A percentile compares a stretch with the other conserved stretches of the same genome.
phyloP scores from a whole-genome alignment of 495 filamentous ascomycete genomes.

The Neurospora discreta region DNA sequence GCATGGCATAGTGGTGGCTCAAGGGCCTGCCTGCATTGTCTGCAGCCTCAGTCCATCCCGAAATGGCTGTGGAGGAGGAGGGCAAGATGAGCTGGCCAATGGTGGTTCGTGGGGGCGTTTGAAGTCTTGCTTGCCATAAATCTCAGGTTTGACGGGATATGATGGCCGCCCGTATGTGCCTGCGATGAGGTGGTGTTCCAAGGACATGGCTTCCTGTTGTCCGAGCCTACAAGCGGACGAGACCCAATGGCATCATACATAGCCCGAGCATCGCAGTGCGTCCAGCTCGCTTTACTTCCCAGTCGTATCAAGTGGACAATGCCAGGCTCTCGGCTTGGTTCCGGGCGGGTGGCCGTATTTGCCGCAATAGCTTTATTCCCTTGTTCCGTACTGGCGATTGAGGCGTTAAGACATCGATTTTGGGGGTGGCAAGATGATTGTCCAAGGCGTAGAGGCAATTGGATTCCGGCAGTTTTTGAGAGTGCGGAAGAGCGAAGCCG shows the following conservation, averaged over 20 bases:
- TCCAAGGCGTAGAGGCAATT: background rate
- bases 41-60: background rate
- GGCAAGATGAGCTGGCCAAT: slow-evolving; percentile 11
- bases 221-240: slow-evolving; percentile 13
- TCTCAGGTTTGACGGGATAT: slow-evolving; percentile 18
- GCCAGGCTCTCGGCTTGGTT: background rate
- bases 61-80: background rate
- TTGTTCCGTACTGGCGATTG: background rate
- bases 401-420: background rate
- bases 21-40: background rate
- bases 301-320: background rate
- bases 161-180: slow-evolving; percentile 4
- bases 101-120: slow-evolving; percentile 12
- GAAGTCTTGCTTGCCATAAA: slow-evolving; percentile 15
- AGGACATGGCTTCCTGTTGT: slow-evolving; percentile 12
- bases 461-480: background rate
- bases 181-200: slow-evolving; percentile 8
- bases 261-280: background rate
- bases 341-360: background rate
- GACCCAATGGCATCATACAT: slow-evolving; percentile 5
- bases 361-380: background rate
- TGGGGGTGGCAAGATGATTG: background rate
- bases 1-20: background rate
- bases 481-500: background rate
- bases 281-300: background rate